Evolutionary conservation across 2,329 filamentous ascomycete species (phyloP).

Genomic region (Alternaria burnsii): DNA sequence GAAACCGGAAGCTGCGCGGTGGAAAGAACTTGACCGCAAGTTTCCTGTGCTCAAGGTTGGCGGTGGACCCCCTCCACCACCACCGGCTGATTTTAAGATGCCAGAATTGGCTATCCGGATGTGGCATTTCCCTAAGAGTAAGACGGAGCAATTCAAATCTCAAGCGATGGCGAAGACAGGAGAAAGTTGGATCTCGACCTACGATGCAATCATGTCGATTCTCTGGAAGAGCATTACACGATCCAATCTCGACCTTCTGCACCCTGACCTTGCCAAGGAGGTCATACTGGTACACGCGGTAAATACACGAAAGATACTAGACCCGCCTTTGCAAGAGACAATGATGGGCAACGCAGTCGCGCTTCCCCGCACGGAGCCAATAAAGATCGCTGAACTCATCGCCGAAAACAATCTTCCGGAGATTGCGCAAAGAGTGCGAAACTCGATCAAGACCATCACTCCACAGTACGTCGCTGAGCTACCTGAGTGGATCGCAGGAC

Average conservation of each 20-base stretch:
- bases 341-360: slow-evolving; percentile 33
- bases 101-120: slow-evolving; percentile 27
- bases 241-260: slow-evolving; percentile 27
- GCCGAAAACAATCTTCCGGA: slow-evolving; percentile 19
- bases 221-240: slow-evolving; percentile 33
- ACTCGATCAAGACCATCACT: slow-evolving; percentile 30
- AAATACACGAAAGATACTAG: slow-evolving; percentile 27
- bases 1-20: background rate
- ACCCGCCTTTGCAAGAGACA: slow-evolving; percentile 31
- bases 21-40: background rate
- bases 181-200: slow-evolving; percentile 34
- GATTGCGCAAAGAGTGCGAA: slow-evolving; percentile 31
- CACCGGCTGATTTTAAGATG: slow-evolving; percentile 34
- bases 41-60: slow-evolving; percentile 19
- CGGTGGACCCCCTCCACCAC: slow-evolving; percentile 23
- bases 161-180: slow-evolving; percentile 5
- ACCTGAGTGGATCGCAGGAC: slow-evolving; percentile 33
- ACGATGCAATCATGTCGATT: slow-evolving; percentile 37
- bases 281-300: slow-evolving; percentile 33
- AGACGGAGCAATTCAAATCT: slow-evolving; percentile 26
- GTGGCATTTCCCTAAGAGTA: slow-evolving; percentile 32
- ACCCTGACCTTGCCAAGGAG: slow-evolving; percentile 16
- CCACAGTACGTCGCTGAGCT: slow-evolving; percentile 27
- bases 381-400: slow-evolving; percentile 22
- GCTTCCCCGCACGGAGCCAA: slow-evolving; percentile 19